Conservation (phyloP, 2,329 filamentous ascomycete genomes). For the Colletotrichum sp. region DNA sequence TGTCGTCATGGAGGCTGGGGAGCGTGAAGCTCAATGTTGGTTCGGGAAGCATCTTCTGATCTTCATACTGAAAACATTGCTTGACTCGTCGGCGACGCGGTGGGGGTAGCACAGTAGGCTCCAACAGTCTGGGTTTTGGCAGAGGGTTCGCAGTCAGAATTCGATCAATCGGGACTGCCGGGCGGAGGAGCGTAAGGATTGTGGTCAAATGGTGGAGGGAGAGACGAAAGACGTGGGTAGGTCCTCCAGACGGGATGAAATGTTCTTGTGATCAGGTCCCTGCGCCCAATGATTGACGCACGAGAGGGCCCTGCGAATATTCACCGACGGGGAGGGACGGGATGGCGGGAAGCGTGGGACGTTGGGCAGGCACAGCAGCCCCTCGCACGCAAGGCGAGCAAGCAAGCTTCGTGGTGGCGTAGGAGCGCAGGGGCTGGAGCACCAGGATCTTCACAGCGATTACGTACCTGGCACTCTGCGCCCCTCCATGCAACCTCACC, state of each 20-base stretch:
- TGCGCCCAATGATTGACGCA: background rate
- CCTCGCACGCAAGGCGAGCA: background rate
- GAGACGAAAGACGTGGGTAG: background rate
- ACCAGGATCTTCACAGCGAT: background rate
- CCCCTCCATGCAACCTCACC: background rate
- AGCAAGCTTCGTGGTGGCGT: conserved; percentile 13
- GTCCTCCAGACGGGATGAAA: background rate
- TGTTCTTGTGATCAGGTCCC: background rate
- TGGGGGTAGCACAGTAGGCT: background rate
- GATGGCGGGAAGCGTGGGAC: background rate
- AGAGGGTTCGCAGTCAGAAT: background rate
- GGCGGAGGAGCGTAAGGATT: background rate
- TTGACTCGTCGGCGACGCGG: background rate
- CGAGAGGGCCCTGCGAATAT: background rate
- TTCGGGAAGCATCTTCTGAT: conserved; percentile 55
- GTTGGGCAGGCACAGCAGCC: background rate
- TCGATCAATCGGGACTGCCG: background rate
- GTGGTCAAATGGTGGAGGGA: background rate
- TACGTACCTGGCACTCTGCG: background rate
- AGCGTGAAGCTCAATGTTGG: conserved; percentile 74
- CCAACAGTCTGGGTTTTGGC: background rate
- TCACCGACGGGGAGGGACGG: background rate
- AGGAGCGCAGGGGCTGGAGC: background rate
- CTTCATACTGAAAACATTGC: conserved; percentile 22
- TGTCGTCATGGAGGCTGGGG: conserved; percentile 83